Evolutionary conservation across 2,329 filamentous ascomycete species (phyloP).

Genomic region (Beauveria medogensis): DNA sequence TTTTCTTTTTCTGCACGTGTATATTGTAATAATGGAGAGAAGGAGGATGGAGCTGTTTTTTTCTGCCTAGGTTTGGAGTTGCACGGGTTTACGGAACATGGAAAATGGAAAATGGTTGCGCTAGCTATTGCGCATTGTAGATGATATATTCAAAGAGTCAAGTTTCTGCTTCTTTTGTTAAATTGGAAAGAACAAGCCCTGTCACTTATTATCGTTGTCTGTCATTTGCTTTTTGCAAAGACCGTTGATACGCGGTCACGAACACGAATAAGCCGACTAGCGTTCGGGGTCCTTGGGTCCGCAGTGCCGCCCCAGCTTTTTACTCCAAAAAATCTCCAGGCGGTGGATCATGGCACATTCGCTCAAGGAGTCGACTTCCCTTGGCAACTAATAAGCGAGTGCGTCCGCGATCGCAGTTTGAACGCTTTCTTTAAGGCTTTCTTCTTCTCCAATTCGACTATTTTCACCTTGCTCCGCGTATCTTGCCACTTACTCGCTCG

Average conservation of each 20-base stretch:
- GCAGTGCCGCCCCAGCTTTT: background rate
- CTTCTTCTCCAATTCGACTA: background rate
- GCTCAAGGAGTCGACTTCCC: background rate
- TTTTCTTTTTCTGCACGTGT: background rate
- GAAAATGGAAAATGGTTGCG: background rate
- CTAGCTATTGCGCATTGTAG: background rate
- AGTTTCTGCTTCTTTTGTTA: background rate
- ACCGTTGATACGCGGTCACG: background rate
- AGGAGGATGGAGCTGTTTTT: background rate
- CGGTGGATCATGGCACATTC: conserved; percentile 23
- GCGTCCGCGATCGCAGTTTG: background rate
- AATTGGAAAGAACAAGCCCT: background rate
- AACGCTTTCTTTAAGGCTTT: background rate
- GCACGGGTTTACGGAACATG: background rate
- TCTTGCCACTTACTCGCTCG: background rate
- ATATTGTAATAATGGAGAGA: conserved; percentile 9
- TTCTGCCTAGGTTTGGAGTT: background rate
- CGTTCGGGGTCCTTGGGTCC: conserved; percentile 5
- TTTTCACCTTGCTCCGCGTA: background rate
- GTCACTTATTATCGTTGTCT: too few species aligned
- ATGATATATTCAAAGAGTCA: background rate
- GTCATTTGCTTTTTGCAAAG: too few species aligned
- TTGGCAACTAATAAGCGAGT: background rate
- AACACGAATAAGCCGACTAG: conserved; percentile 9
- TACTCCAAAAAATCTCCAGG: conserved; percentile 14